Evolutionary conservation across 2,329 filamentous ascomycete genomes (phyloP), one percentile per base, ranked within the genome.

Genomic region (Apiospora pterosperma): DNA sequence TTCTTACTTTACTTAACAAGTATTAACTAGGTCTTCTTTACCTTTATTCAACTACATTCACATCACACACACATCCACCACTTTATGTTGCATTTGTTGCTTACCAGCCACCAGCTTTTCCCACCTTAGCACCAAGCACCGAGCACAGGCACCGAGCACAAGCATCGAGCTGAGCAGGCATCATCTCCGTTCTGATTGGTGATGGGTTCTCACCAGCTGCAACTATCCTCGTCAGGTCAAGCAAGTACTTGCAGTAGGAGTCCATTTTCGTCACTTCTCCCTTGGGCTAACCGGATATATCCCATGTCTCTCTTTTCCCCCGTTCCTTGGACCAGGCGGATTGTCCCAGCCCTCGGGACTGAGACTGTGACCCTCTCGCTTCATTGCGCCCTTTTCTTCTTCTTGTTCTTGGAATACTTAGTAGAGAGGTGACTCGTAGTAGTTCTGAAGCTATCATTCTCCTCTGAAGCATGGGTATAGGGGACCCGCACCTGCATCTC

Each of bases 311-410:
- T 62, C 52, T 16, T 41, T 62, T 61, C 41, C 61, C 52, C 55
- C 36, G 34, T 59, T 38, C 64, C 63, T 63, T 61, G 66, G 65
- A 67, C 62, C 67, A 66, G 63, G 64, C 44, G 63, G 42, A 66
- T 68, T 64, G 41, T 68, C 48, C 48, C 48, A 55, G 48, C 48
- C 48, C 28, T 55, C 48, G 48, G 48, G 48, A 34, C 48, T 34
- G 48, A 55, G 48, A 34, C 48, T 34, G 48, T 34, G 48, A 34
- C 44, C 44, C 19, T 55, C 48, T 55, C 28, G 48, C 48, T n/a
- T 55, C 25, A 19, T 55, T 55, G 48, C 48, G 48, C 11, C 16
- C 19, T 41, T 7, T 55, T 48, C 12, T 42, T 21, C 5, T 19
- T 16, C 48, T 34, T 55, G 48, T n/a, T 28, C 48, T 55, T 55